Base-by-base conservation (phyloP, 2,329 filamentous ascomycete species). In the Cyphellophora europaea region DNA sequence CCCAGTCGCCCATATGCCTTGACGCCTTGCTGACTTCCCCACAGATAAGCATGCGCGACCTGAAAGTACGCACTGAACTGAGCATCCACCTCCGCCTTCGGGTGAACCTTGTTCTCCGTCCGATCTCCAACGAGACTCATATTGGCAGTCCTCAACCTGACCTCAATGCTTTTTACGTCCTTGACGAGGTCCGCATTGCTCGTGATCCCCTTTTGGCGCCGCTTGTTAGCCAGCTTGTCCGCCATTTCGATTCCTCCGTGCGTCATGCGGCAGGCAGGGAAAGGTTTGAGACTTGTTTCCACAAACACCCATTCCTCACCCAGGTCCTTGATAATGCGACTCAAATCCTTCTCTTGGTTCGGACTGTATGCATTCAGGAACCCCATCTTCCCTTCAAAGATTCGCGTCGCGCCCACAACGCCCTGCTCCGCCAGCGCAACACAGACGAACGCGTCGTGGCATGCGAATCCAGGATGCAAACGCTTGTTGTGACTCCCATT, bases 401-500 rank as follows among this genome's bases (percentile, higher is more conserved):
- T 48, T 23, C 37, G 33, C 3, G 36, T 35, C 11, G 47, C 47
- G 14, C 47, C 47, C 11, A 48, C 29, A 2, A 59, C 54, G 5
- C 56, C 57, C 5, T 53, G 50, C 38, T 58, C 54, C 3, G 56
- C 57, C 10, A 59, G 44, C 11, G 41, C 42, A 5, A 58, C 53
- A 38, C 53, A 58, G 33, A 58, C 30, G 33, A 58, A 59, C 2
- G 57, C 57, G 43, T 61, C 57, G 32, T 59, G 55, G 8, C 53
- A 56, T 4, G 57, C 56, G 43, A 61, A 61, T 0, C 57, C 57
- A 8, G 57, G 55, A 41, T 59, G 56, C 3, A 61, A 49, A 5
- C 57, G 48, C 39, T 61, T 61, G 42, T 61, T 59, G 51, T 54
- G 58, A 14, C 43, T 49, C 8, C 57, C 57, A 36, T 61, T 61